These are phyloP conservation scores for Cyberlindnera nakhonratchasimensis DNA, from an alignment of 805 yeast species.

Conservation along the genomic window DNA sequence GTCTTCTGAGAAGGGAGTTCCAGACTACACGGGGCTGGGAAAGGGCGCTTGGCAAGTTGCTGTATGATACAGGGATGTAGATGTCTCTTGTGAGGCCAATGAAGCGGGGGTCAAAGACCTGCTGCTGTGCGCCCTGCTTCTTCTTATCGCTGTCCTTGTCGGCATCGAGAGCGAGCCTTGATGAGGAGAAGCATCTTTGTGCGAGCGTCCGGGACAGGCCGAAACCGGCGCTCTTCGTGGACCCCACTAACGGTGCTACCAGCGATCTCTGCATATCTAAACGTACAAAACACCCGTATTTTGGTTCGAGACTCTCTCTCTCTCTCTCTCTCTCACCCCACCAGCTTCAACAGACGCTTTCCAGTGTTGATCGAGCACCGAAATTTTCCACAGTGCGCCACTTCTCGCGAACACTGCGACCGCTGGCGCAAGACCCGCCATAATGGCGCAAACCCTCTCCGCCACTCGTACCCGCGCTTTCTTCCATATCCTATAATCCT, in stretches of 20 bases:
- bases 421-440: too few species aligned
- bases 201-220: background rate
- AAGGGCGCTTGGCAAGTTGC: conserved; percentile 41
- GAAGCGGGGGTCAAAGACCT: conserved; percentile 37
- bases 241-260: too few species aligned
- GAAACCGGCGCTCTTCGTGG: background rate
- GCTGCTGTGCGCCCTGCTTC: conserved; percentile 19
- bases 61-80: conserved; percentile 50
- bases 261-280: background rate
- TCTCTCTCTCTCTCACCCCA: too few species aligned
- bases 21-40: conserved; percentile 40
- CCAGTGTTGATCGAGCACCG: background rate
- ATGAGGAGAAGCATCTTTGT: conserved; percentile 8
- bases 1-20: conserved; percentile 52
- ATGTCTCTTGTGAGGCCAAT: conserved; percentile 40
- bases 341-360: background rate
- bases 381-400: too few species aligned
- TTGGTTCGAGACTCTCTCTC: too few species aligned
- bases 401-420: too few species aligned
- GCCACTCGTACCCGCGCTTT: too few species aligned
- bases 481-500: too few species aligned
- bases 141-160: conserved; percentile 10
- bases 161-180: conserved; percentile 1
- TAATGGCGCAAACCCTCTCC: too few species aligned
- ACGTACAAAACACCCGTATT: too few species aligned